Base-by-base conservation (phyloP, 331 rosid species). In the Ulmus americana region DNA sequence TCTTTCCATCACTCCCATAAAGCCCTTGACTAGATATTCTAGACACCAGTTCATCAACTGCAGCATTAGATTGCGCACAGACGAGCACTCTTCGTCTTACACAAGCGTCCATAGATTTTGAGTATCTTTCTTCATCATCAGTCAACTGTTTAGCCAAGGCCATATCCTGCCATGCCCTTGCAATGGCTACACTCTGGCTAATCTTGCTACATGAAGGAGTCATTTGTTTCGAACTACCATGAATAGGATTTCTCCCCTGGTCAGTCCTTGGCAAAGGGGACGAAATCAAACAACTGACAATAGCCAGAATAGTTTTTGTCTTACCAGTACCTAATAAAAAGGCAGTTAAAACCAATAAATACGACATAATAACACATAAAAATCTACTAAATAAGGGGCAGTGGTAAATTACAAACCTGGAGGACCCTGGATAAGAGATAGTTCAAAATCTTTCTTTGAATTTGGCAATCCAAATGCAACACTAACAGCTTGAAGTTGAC, bases 11-110 rank as follows among this genome's bases (percentile, higher is more conserved):
- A 77, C 77, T 74, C 16, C 94, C 88, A 72, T 85, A 82, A 64
- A 92, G 91, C 62, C 98, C 97, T n/a, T 76, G 79, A 64, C 79
- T 83, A 60, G 91, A 89, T 81, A 92, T 85, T 77, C 98, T 83
- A 35, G 97, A 84, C 54, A 92, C 98, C 73, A 92, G 81, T 59
- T 92, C 98, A 83, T 92, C 98, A 56, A 92, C 96, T 8, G 98
- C 98, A 62, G 98, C 98, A 80, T 92, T 92, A 59, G 98, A 92
- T 78, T 92, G 98, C 74, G 98, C 98, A 79, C 98, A 92, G 59
- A 92, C 80, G 62, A 92, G 98, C 55, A 92, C 83, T 80, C 98
- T 92, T 65, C 83, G 74, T 79, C 80, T 85, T 22, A 35, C 77
- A 68, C 70, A 68, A 75, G 65, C 76, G 43, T 85, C 97, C 18